These are phyloP conservation scores for Eucommia ulmoides DNA, from an alignment of 257 asterid species.

Conservation along the genomic window DNA sequence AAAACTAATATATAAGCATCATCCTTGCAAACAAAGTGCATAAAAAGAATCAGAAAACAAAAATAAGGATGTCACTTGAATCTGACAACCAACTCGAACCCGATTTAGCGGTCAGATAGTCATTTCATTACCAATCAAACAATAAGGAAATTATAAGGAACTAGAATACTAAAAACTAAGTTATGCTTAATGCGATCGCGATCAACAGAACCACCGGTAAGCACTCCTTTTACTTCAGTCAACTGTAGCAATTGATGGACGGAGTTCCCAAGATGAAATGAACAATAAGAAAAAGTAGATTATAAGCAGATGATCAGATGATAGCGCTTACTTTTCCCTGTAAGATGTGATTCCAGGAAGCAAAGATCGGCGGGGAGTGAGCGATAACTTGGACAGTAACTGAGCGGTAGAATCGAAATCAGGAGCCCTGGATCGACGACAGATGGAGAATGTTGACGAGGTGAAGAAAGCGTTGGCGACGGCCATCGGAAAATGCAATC, in stretches of 20 bases:
- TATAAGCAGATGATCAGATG: not conserved
- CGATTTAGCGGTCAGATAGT: too few species aligned
- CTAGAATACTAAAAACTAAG: too few species aligned
- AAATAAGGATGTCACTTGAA: too few species aligned
- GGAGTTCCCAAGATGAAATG: not conserved
- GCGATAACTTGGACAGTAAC: slow-evolving; percentile 10
- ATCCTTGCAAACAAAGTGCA: too few species aligned
- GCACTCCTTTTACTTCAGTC: not conserved
- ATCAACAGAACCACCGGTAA: too few species aligned
- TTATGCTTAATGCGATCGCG: too few species aligned
- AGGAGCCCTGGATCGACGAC: slow-evolving; percentile 24
- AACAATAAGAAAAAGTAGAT: not conserved
- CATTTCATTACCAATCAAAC: too few species aligned
- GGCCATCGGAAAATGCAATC: slow-evolving; percentile 40
- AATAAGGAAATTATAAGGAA: too few species aligned
- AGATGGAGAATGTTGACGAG: slow-evolving; percentile 16
- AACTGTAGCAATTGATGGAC: not conserved
- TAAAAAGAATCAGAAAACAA: too few species aligned
- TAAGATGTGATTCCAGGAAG: slow-evolving; percentile 4
- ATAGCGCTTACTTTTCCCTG: slow-evolving; percentile 20
- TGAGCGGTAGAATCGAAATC: slow-evolving; percentile 13
- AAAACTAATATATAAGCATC: too few species aligned
- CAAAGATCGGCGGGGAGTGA: slow-evolving; percentile 9
- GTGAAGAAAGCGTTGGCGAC: slow-evolving; percentile 34
- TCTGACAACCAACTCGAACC: too few species aligned